phyloP scores from a whole-genome alignment of 2,329 filamentous ascomycete genomes.

The Trichophyton verrucosum region DNA sequence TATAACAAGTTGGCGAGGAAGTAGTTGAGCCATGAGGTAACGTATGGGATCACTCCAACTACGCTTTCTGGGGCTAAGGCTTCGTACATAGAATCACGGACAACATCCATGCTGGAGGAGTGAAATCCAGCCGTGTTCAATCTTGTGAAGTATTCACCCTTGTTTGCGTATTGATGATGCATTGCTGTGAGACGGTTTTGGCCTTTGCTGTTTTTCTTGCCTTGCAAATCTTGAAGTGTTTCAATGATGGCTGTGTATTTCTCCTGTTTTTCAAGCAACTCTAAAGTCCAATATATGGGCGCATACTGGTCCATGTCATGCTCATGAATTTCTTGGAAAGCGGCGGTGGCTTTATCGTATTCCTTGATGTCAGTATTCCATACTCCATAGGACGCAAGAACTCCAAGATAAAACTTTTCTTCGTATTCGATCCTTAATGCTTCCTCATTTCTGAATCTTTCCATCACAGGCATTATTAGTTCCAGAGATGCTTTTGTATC shows the following conservation, averaged over 20 bases:
- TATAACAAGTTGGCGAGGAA: constrained; percentile 8
- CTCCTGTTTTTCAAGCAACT: constrained; percentile 6
- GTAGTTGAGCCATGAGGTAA: constrained; percentile 6
- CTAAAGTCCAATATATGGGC: constrained; percentile 8
- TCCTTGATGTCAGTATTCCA: constrained; percentile 8
- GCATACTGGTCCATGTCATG: constrained; percentile 12
- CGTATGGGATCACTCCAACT: background rate
- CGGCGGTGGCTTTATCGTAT: constrained; percentile 7
- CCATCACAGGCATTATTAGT: constrained; percentile 8
- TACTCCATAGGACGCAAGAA: constrained; percentile 5
- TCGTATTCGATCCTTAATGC: constrained; percentile 6
- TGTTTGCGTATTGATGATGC: constrained; percentile 8
- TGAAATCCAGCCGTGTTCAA: constrained; percentile 6
- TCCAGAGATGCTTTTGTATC: constrained; percentile 9
- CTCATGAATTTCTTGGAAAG: constrained; percentile 10
- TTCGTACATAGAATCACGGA: constrained; percentile 8
- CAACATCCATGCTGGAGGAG: constrained; percentile 3
- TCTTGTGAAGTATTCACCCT: constrained; percentile 5
- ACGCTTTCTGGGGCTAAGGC: constrained; percentile 9
- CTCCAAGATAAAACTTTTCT: constrained; percentile 8
- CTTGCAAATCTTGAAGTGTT: constrained; percentile 13
- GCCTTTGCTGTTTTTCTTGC: constrained; percentile 7
- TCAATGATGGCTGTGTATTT: constrained; percentile 12
- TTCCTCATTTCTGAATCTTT: constrained; percentile 9
- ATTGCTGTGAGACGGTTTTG: constrained; percentile 9